Conservation (phyloP, 306 rosid genomes). For the Lathyrus sativus region DNA sequence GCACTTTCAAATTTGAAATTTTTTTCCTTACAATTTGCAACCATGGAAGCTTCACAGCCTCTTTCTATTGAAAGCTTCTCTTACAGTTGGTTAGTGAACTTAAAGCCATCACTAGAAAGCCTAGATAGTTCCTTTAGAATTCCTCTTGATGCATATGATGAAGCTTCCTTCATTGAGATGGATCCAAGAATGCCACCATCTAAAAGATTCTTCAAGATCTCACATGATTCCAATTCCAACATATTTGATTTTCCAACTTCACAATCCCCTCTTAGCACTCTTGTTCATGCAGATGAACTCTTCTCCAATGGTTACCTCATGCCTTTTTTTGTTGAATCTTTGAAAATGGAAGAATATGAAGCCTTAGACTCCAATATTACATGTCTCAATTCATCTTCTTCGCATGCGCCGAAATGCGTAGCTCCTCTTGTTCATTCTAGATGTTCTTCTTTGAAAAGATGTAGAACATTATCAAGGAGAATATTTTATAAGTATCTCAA, state of each 20-base stretch:
- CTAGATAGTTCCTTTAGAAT: constrained; percentile 61
- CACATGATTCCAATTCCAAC: constrained; percentile 89
- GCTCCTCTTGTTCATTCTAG: constrained; percentile 47
- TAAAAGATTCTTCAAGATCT: constrained; percentile 73
- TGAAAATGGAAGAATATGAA: constrained; percentile 59
- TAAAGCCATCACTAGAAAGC: constrained; percentile 81
- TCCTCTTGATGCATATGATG: constrained; percentile 82
- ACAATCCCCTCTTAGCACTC: constrained; percentile 57
- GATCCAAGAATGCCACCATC: constrained; percentile 95
- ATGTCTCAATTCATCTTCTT: constrained; percentile 47
- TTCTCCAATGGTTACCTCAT: constrained; percentile 86
- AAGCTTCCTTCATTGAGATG: constrained; percentile 96
- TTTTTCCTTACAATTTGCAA: constrained; percentile 28
- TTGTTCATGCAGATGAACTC: constrained; percentile 94
- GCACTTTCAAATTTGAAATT: constrained; percentile 25
- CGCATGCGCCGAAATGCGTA: constrained; percentile 43
- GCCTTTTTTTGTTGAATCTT: constrained; percentile 73
- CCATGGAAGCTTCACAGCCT: constrained; percentile 89
- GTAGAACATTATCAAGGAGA: constrained; percentile 69
- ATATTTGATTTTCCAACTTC: constrained; percentile 82
- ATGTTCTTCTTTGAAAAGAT: constrained; percentile 65
- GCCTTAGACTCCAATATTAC: constrained; percentile 49
- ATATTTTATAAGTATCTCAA: constrained; percentile 70
- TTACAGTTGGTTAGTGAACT: constrained; percentile 93
- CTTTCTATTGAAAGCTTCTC: constrained; percentile 98